phyloP scores from a whole-genome alignment of 352 stramenopile genomes.

The Globisporangium echinulatum region DNA sequence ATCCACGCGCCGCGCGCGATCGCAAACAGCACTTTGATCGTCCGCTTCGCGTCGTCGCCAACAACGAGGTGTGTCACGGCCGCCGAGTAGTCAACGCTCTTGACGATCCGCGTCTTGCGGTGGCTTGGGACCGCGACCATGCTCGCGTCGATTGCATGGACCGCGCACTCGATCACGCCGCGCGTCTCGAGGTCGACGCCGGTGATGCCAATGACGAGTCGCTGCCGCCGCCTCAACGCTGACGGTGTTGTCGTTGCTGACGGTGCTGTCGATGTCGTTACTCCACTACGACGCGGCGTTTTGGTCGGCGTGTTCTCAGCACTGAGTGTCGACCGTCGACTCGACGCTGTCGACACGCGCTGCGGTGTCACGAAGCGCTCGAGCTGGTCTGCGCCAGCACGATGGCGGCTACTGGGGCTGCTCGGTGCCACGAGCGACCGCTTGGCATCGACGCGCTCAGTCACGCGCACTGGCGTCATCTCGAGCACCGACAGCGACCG shows the following conservation, averaged over 20 bases:
- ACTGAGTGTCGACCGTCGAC: slow-evolving; percentile 8
- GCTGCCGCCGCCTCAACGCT: slow-evolving; percentile 15
- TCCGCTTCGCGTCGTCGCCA: slow-evolving; percentile 58
- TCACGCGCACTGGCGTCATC: slow-evolving; percentile 13
- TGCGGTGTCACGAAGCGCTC: slow-evolving; percentile 11
- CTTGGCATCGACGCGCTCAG: slow-evolving; percentile 4
- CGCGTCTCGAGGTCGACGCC: slow-evolving; percentile 53
- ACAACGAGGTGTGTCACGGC: slow-evolving; percentile 76
- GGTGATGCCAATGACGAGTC: slow-evolving; percentile 73
- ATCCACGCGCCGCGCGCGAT: slow-evolving; percentile 79
- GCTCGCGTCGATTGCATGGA: slow-evolving; percentile 71
- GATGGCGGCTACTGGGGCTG: not conserved
- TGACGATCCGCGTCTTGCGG: slow-evolving; percentile 69
- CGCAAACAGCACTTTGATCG: slow-evolving; percentile 82
- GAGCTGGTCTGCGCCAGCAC: slow-evolving; percentile 4
- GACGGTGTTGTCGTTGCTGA: no score
- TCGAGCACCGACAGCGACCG: slow-evolving; percentile 11
- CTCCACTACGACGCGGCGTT: not conserved
- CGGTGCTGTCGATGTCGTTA: no score
- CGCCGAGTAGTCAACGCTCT: slow-evolving; percentile 64
- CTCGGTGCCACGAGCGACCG: slow-evolving; percentile 2
- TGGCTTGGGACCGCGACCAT: slow-evolving; percentile 37
- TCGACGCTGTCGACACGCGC: slow-evolving; percentile 4
- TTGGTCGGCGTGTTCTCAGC: slow-evolving; percentile 3
- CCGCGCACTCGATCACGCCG: slow-evolving; percentile 61